phyloP scores from a whole-genome alignment of 306 rosid species.

The Cicer judaicum region DNA sequence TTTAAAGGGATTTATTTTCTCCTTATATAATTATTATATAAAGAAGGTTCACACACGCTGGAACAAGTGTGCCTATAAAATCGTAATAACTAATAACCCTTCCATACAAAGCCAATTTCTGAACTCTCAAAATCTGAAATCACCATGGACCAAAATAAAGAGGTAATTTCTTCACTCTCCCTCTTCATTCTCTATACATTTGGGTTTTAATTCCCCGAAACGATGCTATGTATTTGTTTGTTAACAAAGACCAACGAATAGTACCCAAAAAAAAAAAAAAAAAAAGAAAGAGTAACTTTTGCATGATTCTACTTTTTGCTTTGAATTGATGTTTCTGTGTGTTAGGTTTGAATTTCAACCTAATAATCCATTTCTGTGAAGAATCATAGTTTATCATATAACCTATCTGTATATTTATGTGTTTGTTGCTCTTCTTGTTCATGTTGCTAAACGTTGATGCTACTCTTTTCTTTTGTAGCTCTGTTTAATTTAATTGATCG shows the following conservation, averaged over 20 bases:
- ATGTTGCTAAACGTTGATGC: neutral
- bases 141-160: slow-evolving; percentile 87
- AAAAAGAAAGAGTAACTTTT: neutral
- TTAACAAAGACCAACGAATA: no score
- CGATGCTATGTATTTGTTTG: neutral
- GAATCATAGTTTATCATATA: neutral
- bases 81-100: neutral
- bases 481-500: neutral
- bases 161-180: slow-evolving; percentile 56
- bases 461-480: neutral
- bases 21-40: slow-evolving; percentile 9
- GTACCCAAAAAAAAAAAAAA: neutral
- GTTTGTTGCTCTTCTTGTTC: neutral
- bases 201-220: neutral
- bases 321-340: slow-evolving; percentile 32
- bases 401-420: neutral
- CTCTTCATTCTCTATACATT: neutral
- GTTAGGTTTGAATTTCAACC: slow-evolving; percentile 6
- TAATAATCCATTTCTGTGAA: neutral
- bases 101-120: neutral
- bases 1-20: neutral
- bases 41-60: neutral
- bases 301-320: slow-evolving; percentile 28
- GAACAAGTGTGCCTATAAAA: neutral
- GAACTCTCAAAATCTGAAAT: slow-evolving; percentile 44